Evolutionary conservation across 148 eudicot species (phyloP).

Genomic region (Camellia japonica): DNA sequence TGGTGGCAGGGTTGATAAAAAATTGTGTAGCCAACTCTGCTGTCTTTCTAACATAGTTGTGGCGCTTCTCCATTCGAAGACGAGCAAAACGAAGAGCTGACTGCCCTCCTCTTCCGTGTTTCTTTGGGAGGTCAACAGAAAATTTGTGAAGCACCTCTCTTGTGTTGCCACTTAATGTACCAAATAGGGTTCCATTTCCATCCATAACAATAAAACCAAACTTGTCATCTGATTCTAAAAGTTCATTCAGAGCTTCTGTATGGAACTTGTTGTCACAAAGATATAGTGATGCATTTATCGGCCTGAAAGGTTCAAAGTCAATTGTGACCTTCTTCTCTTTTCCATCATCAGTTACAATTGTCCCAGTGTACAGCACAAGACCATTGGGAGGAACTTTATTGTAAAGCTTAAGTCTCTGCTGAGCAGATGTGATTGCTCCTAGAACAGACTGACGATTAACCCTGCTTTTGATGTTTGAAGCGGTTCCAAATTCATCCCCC

Average conservation of each 20-base stretch:
- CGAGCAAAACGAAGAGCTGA: constrained; percentile 24
- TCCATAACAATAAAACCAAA: constrained; percentile 27
- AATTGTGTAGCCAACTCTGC: constrained; percentile 23
- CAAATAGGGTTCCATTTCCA: constrained; percentile 24
- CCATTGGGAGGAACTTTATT: constrained; percentile 27
- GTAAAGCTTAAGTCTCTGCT: constrained; percentile 28
- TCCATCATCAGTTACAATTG: constrained; percentile 23
- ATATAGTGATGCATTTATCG: constrained; percentile 23
- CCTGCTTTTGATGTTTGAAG: constrained; percentile 22
- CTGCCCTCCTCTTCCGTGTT: constrained; percentile 24
- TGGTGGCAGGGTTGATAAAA: constrained; percentile 18
- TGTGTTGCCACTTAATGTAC: constrained; percentile 25
- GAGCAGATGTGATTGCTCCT: constrained; percentile 24
- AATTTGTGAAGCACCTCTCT: constrained; percentile 26
- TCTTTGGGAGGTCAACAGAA: constrained; percentile 23
- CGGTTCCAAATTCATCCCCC: constrained; percentile 24
- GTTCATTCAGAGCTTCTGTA: constrained; percentile 23
- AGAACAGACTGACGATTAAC: constrained; percentile 25
- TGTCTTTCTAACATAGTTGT: constrained; percentile 24
- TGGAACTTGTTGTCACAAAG: constrained; percentile 26
- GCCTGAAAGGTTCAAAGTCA: constrained; percentile 24
- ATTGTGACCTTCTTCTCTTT: constrained; percentile 26
- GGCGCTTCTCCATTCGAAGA: constrained; percentile 25
- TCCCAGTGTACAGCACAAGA: constrained; percentile 23
- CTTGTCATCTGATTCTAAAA: constrained; percentile 24